Base-by-base conservation (phyloP, 352 stramenopile genomes). In the Phytophthora foliorum region DNA sequence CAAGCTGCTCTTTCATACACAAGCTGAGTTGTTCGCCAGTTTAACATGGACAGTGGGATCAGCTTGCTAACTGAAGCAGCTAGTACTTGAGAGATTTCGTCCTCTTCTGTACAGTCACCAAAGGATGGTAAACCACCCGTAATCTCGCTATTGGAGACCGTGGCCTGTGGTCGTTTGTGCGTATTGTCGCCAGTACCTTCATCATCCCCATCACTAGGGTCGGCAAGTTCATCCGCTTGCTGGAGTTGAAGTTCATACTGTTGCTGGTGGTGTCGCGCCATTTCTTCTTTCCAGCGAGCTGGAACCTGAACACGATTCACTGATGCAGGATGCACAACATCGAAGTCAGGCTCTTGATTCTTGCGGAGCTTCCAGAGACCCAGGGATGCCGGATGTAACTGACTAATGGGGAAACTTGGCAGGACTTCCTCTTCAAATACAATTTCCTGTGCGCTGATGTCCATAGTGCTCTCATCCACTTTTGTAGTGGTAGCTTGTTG, bases 21-120 rank as follows among this genome's bases (percentile, higher is more conserved):
- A 0, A 75, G 77, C 64, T 93, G 86, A 10, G 80, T 63, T n/a
- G 62, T 72, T 6, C 78, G 76, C 89, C 89, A 96, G 65, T 95
- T 95, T 17, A 75, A 67, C 31, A 89, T 80, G 13, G 87, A 91
- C 8, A 95, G 58, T 19, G 80, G 69, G 14, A 94, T 58, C 0
- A 95, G 65, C 25, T 84, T 82, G 38, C 67, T 63, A 6, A 91
- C 48, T 4, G 86, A 94, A 39, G 75, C 63, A 36, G 77, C 57
- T 4, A 96, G 68, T 21, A 73, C 69, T 25, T 46, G 69, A 14
- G 82, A 89, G 14, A 96, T 81, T 65, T 94, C 89, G 59, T 96
- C 89, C n/a, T 93, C 78, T 65, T 94, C 86, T 5, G 93, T 9
- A 22, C 72, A 76, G 0, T 75, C 34, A 7, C 81, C 82, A 65